These are phyloP conservation scores for Mariannaea elegans DNA, from an alignment of 2,329 filamentous ascomycete species.

Conservation along the genomic window DNA sequence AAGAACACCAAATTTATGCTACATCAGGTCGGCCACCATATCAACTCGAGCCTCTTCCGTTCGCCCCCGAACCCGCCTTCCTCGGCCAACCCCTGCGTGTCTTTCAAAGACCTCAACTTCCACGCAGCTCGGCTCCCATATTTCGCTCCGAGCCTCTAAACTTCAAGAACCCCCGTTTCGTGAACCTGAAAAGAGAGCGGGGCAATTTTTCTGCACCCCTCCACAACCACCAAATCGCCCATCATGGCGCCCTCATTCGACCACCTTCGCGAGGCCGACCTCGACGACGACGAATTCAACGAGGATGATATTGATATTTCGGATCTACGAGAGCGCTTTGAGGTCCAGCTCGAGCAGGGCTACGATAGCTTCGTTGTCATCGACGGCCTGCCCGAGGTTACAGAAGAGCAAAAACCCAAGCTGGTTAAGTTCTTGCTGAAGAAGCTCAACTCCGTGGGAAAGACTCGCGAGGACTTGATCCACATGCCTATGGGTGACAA, in stretches of 20 bases:
- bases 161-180: constrained; percentile 28
- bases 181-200: constrained; percentile 44
- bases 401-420: constrained; percentile 90
- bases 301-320: constrained; percentile 95
- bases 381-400: constrained; percentile 91
- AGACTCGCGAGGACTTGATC: constrained; percentile 84
- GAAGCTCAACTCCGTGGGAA: constrained; percentile 88
- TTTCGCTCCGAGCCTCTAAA: constrained; percentile 21
- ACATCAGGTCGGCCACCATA: constrained; percentile 40
- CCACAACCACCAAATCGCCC: constrained; percentile 47
- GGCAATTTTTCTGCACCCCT: constrained; percentile 49
- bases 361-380: constrained; percentile 96
- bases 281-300: constrained; percentile 85
- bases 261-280: constrained; percentile 89
- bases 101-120: constrained; percentile 30
- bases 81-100: constrained; percentile 36
- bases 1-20: constrained; percentile 52
- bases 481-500: constrained; percentile 94
- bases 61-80: constrained; percentile 37
- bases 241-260: constrained; percentile 93
- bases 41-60: constrained; percentile 38
- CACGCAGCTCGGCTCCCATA: constrained; percentile 31
- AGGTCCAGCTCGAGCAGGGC: constrained; percentile 94
- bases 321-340: constrained; percentile 92
- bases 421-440: constrained; percentile 95